Conservation (phyloP, 805 yeast genomes). For the Myxozyma kluyveri region DNA sequence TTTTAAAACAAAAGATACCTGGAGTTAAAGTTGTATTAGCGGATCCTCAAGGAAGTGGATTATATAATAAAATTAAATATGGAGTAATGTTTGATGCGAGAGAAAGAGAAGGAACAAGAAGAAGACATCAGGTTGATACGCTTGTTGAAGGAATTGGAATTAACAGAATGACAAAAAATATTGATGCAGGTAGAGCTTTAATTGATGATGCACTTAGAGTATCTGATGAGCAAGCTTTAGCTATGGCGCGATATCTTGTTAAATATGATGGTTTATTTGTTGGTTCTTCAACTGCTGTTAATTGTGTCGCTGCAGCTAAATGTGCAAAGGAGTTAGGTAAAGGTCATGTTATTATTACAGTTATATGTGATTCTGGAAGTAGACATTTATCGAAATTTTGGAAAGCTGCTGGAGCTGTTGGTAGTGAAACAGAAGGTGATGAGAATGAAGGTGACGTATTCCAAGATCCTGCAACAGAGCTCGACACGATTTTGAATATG, state of each 20-base stretch:
- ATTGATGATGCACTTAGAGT: constrained; percentile 82
- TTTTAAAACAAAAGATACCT: constrained; percentile 53
- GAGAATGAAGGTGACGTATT: too few species aligned
- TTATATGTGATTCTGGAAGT: constrained; percentile 90
- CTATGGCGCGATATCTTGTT: constrained; percentile 82
- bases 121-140: constrained; percentile 96
- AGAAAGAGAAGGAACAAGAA: constrained; percentile 88
- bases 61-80: constrained; percentile 74
- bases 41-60: constrained; percentile 95
- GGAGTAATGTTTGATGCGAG: constrained; percentile 92
- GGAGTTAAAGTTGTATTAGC: constrained; percentile 62
- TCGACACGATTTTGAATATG: constrained; percentile 3
- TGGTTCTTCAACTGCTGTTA: constrained; percentile 91
- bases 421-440: too few species aligned
- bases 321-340: constrained; percentile 52
- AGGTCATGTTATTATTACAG: constrained; percentile 71
- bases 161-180: constrained; percentile 80
- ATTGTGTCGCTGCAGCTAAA: constrained; percentile 82
- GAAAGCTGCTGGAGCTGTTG: constrained; percentile 44
- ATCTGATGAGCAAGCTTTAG: constrained; percentile 72
- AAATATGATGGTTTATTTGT: constrained; percentile 84
- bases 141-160: constrained; percentile 91
- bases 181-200: constrained; percentile 61
- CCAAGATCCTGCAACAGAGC: neutral
- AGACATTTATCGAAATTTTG: constrained; percentile 91